Conservation (phyloP, 148 eudicot genomes). For the Cornus kousa region DNA sequence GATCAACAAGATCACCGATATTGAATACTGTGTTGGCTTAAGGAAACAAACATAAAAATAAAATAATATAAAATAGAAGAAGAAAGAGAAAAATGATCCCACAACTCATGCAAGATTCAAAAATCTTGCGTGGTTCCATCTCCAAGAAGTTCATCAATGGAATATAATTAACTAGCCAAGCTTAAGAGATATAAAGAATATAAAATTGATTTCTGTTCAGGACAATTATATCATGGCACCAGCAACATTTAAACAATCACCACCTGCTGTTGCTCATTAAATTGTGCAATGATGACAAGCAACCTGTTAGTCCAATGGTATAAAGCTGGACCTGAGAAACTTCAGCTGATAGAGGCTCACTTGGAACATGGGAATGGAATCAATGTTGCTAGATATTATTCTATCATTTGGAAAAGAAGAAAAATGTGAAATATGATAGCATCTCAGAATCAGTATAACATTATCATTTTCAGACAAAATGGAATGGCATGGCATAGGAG, state of each 20-base stretch:
- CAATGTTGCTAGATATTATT: not conserved
- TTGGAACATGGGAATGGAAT: not conserved
- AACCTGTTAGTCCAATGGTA: not conserved
- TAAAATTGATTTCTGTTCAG: not conserved
- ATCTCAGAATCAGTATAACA: not conserved
- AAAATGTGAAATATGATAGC: not conserved
- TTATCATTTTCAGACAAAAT: not conserved
- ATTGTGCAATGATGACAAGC: not conserved
- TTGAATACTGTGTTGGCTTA: constrained; percentile 54
- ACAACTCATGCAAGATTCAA: not conserved
- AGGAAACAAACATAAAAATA: constrained; percentile 33
- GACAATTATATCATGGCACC: not conserved
- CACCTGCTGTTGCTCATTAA: not conserved
- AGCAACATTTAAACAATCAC: not conserved
- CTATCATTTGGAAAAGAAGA: not conserved
- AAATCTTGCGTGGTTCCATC: too few species aligned
- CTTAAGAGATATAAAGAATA: not conserved
- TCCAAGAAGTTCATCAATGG: not conserved
- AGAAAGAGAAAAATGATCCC: not conserved
- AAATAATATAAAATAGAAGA: not conserved
- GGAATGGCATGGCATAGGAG: not conserved
- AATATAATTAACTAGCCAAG: not conserved
- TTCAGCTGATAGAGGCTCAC: not conserved
- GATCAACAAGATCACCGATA: constrained; percentile 62
- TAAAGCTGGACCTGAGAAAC: not conserved